These are phyloP conservation scores for Scutellaria minor DNA, from an alignment of 257 asterid genomes.

Conservation along the genomic window DNA sequence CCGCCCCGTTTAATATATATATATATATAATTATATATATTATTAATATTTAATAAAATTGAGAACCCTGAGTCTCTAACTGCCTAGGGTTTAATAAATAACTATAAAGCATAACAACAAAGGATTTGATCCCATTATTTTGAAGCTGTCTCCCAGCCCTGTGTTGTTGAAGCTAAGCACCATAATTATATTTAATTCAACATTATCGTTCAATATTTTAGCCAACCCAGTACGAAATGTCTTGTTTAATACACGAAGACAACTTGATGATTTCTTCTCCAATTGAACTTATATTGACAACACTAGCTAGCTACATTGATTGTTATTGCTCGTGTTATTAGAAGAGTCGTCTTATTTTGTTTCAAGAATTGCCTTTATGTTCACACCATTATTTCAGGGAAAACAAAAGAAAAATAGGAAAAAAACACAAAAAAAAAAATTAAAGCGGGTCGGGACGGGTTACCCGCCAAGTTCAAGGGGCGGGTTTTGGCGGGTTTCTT, in stretches of 20 bases:
- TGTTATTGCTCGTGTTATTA: neutral
- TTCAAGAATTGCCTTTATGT: slow-evolving; percentile 29
- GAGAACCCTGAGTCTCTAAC: too few relatives aligned
- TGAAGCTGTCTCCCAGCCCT: slow-evolving; percentile 4
- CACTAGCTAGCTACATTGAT: slow-evolving; percentile 6
- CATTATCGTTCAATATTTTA: slow-evolving; percentile 24
- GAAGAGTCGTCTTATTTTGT: slow-evolving; percentile 4
- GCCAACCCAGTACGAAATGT: slow-evolving; percentile 42
- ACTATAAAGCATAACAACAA: slow-evolving; percentile 42
- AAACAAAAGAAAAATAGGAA: too few relatives aligned
- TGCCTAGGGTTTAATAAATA: too few relatives aligned
- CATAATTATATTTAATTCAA: slow-evolving; percentile 6
- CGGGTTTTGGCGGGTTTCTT: too few relatives aligned
- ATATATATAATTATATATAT: too few relatives aligned
- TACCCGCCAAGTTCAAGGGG: too few relatives aligned
- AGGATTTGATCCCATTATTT: neutral
- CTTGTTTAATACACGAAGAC: slow-evolving; percentile 38
- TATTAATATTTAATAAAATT: too few relatives aligned
- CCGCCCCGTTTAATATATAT: too few relatives aligned
- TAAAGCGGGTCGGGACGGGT: too few relatives aligned
- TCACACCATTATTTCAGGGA: too few relatives aligned
- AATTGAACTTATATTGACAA: slow-evolving; percentile 40
- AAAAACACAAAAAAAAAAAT: too few relatives aligned
- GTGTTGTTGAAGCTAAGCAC: slow-evolving; percentile 45
- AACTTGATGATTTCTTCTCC: slow-evolving; percentile 44